Percentiles rank a stretch among this genome's conserved stretches.
phyloP scores from a whole-genome alignment of 169 alveolate genomes.

The Cryptosporidium parvum region DNA sequence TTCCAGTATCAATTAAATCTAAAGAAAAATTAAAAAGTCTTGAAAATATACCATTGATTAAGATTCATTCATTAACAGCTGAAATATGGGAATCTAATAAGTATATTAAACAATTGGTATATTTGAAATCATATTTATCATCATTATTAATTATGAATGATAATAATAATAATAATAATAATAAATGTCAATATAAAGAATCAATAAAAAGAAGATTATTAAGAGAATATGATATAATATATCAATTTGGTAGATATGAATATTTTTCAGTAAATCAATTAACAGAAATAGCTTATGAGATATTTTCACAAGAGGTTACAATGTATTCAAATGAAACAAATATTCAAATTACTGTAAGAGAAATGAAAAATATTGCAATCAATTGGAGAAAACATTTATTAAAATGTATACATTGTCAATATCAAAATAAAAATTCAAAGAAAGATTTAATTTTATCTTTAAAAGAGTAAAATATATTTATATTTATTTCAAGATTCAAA shows the following conservation, averaged over 20 bases:
- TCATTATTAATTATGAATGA: background rate
- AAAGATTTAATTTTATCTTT: background rate
- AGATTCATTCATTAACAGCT: conserved; percentile 51
- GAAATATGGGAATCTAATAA: conserved; percentile 63
- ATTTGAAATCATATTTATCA: conserved; percentile 47
- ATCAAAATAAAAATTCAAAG: conserved; percentile 1
- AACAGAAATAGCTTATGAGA: conserved; percentile 56
- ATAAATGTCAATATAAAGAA: conserved; percentile 66
- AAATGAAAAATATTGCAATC: conserved; percentile 29
- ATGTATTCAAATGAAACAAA: conserved; percentile 54
- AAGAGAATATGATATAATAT: conserved; percentile 29
- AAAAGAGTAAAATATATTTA: background rate
- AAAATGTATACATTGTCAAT: conserved; percentile 57
- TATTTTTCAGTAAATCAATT: conserved; percentile 57
- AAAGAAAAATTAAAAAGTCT: conserved; percentile 35
- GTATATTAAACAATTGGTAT: conserved; percentile 30
- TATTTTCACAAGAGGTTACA: conserved; percentile 53
- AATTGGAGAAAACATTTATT: conserved; percentile 44
- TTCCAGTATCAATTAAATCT: conserved; percentile 52
- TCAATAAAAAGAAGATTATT: conserved; percentile 67
- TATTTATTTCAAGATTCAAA: background rate
- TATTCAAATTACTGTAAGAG: conserved; percentile 28
- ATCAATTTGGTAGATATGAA: conserved; percentile 7
- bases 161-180: background rate
- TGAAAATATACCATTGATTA: conserved; percentile 40